phyloP scores from a whole-genome alignment of 495 filamentous ascomycete genomes.

The Xylaria acuta region DNA sequence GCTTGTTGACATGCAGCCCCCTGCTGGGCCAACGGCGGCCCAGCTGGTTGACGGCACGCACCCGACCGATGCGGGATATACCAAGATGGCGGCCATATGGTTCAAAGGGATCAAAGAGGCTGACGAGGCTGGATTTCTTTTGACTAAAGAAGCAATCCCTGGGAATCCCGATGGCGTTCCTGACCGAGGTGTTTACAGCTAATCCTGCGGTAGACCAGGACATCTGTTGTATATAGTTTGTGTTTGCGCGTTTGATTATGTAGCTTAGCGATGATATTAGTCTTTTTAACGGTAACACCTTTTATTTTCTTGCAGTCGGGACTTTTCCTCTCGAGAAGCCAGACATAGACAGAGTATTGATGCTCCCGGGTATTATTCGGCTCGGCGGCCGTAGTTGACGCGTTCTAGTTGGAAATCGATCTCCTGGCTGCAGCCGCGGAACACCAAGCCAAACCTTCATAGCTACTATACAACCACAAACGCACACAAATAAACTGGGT shows the following conservation, averaged over 20 bases:
- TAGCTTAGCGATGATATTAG: background rate
- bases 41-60: conserved; percentile 57
- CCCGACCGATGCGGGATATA: conserved; percentile 56
- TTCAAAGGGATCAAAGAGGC: conserved; percentile 47
- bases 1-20: conserved; percentile 56
- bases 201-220: background rate
- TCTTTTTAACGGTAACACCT: background rate
- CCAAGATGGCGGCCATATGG: conserved; percentile 61
- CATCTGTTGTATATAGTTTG: conserved; percentile 8
- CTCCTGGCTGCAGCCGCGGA: background rate
- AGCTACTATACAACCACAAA: background rate
- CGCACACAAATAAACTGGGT: background rate
- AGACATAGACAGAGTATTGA: background rate
- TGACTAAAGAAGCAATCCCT: conserved; percentile 47
- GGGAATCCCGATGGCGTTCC: conserved; percentile 39
- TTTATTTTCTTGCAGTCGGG: background rate
- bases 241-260: background rate
- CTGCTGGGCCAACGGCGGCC: conserved; percentile 30
- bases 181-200: conserved; percentile 25
- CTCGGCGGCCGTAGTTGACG: background rate
- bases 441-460: background rate
- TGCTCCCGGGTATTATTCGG: background rate
- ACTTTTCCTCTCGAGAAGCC: background rate
- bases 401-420: background rate
- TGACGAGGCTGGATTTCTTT: conserved; percentile 32